These are phyloP conservation scores for Akanthomyces uredinophilus DNA, from an alignment of 2,329 filamentous ascomycete genomes.

Conservation along the genomic window DNA sequence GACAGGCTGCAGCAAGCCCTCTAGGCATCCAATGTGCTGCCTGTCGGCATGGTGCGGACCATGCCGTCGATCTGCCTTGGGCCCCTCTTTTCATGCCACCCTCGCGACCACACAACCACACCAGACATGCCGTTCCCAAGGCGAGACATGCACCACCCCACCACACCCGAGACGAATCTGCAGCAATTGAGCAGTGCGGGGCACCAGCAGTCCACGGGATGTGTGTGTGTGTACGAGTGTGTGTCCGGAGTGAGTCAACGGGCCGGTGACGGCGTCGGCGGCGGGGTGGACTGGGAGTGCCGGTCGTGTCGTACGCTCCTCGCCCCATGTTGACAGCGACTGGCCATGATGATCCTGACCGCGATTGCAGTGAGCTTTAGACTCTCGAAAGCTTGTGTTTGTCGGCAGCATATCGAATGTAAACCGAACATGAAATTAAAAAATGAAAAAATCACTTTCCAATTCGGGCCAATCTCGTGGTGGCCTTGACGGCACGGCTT, in stretches of 20 bases:
- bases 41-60: neutral
- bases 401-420: no score
- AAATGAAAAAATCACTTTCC: no score
- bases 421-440: no score
- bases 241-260: neutral
- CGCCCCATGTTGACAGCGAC: neutral
- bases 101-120: no score
- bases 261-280: neutral
- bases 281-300: neutral
- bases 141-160: neutral
- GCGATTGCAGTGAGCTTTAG: neutral
- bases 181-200: neutral
- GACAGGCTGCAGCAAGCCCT: neutral
- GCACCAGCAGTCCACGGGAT: neutral
- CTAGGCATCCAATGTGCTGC: neutral
- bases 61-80: neutral
- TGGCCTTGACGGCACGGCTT: no score
- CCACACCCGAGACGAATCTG: neutral
- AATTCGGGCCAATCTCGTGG: no score
- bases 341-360: neutral
- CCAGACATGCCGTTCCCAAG: neutral
- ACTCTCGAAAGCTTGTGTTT: no score
- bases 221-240: no score
- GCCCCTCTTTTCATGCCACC: neutral
- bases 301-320: conserved; percentile 6